Base-by-base conservation (phyloP, 257 asterid species). In the Prunella vulgaris region DNA sequence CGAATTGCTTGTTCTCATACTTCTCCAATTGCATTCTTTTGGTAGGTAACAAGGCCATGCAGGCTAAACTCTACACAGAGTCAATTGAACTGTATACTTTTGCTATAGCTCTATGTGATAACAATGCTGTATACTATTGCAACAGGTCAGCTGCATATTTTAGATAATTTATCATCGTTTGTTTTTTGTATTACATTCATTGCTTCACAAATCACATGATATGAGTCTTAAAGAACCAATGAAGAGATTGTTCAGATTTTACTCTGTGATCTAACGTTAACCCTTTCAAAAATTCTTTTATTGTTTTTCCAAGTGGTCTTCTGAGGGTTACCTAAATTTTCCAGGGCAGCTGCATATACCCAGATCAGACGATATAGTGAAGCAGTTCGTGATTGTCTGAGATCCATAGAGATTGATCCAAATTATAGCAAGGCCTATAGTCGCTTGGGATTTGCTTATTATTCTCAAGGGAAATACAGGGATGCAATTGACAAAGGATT, bases 261-360 rank as follows among this genome's bases (percentile, higher is more conserved):
- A 21, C 21, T 22, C 54, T n/a, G 35, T 66, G 52, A 51, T 46
- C 59, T 1, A 14, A 66, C 53, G 13, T 54, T 25, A 44, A 28
- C 35, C 32, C 32, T 18, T 49, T 35, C 5, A 10, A 0, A 70
- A 38, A 17, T 15, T 30, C 5, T 44, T 14, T 30, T 68, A 0
- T 5, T 48, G 53, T 66, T 42, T 15, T 37, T 42, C 40, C 53
- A 30, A 60, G 58, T 70, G 71, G 59, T 60, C 14, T 33, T 7
- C 60, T 72, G 54, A 64, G 62, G 48, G 73, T 57, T 75, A 24
- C 57, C 20, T 54, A 65, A 77, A 64, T 42, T 74, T 74, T 21
- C 75, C 80, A 91, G 97, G 88, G 97, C 97, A 65, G 97, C 96
- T 79, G 97, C 96, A 73, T 85, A 75, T 76, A 88, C 97, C 68